These are phyloP conservation scores for Phialophora tarda DNA, from an alignment of 2,329 filamentous ascomycete genomes.

Conservation along the genomic window DNA sequence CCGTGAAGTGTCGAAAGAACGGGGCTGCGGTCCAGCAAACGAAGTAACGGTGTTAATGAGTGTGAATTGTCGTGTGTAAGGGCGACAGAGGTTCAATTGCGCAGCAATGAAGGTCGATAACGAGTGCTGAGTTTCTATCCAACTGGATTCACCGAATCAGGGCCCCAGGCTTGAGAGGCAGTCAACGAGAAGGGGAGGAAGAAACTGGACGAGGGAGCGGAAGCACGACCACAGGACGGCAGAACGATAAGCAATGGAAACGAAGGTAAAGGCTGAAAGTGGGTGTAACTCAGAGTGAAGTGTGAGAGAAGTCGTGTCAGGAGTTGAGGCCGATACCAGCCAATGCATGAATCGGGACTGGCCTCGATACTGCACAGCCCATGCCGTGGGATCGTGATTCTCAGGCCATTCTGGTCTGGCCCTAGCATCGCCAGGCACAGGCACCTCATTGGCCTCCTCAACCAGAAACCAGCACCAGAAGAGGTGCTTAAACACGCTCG, in stretches of 20 bases:
- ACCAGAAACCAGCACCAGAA: neutral
- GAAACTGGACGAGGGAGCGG: conserved; percentile 27
- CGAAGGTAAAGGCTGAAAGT: conserved; percentile 12
- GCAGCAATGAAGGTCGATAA: conserved; percentile 22
- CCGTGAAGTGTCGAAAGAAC: conserved; percentile 12
- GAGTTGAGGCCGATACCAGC: conserved; percentile 20
- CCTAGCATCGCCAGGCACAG: conserved; percentile 15
- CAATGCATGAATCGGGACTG: conserved; percentile 4
- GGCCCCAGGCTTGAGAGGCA: neutral
- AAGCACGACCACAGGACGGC: conserved; percentile 31
- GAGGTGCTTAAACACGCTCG: conserved; percentile 20
- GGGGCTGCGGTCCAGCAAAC: neutral
- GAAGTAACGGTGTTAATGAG: conserved; percentile 2
- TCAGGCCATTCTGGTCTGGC: conserved; percentile 11
- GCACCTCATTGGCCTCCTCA: conserved; percentile 19
- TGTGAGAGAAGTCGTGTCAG: conserved; percentile 18
- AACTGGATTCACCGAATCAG: conserved; percentile 17
- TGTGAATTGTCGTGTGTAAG: conserved; percentile 7
- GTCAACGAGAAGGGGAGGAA: conserved; percentile 15
- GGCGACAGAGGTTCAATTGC: conserved; percentile 24
- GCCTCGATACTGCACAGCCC: conserved; percentile 16
- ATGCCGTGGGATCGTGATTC: neutral
- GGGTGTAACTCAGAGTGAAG: conserved; percentile 26
- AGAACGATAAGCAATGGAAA: conserved; percentile 20
- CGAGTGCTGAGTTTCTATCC: conserved; percentile 23